Evolutionary conservation across 352 stramenopile genomes (phyloP), one percentile per base, ranked within the genome.

Genomic region (Pseudoperonospora humuli): DNA sequence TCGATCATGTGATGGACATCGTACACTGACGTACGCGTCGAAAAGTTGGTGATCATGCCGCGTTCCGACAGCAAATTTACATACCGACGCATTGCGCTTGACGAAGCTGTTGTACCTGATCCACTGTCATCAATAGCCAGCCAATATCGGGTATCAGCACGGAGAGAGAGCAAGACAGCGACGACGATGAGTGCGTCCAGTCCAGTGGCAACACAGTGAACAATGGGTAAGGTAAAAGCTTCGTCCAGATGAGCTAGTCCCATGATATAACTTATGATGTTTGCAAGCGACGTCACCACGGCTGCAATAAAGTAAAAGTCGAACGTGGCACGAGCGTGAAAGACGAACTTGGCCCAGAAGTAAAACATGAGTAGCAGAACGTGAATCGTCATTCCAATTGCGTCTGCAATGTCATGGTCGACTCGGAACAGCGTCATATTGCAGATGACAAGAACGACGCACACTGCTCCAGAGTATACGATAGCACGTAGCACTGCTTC

Each of bases 1-100:
- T 93, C 81, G 18, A 93, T 93, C 78, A 93, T 89, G 28, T 72
- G 78, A 26, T 93, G 81, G 2, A 93, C 81, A 44, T 93, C 79
- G 55, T 93, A 93, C 17, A 93, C 81, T 0, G 78, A 91, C 13
- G 81, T 93, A 13, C 76, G 78, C 3, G 81, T 93, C 6, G 81
- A 93, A 45, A 91, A 93, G 35, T 85, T 89, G 8, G 79, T 91
- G 37, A 91, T 86, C 70, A 91, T 86, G 14, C 81, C 81, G 44
- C 74, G 75, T 28, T 93, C 81, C 7, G 81, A 77, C 0, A 93
- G 55, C 21, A 88, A 61, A 8, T 67, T 75, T 55, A 89, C 64
- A 31, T 88, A 90, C 6, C 73, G 67, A 14, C 75, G 76, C 64
- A 89, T 84, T 10, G 77, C 68, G 26, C 75, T 84, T 1, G 60